Percentiles rank a stretch among this genome's conserved stretches.
These are phyloP conservation scores for Malus domestica DNA, from an alignment of 306 rosid species.

Conservation along the genomic window DNA sequence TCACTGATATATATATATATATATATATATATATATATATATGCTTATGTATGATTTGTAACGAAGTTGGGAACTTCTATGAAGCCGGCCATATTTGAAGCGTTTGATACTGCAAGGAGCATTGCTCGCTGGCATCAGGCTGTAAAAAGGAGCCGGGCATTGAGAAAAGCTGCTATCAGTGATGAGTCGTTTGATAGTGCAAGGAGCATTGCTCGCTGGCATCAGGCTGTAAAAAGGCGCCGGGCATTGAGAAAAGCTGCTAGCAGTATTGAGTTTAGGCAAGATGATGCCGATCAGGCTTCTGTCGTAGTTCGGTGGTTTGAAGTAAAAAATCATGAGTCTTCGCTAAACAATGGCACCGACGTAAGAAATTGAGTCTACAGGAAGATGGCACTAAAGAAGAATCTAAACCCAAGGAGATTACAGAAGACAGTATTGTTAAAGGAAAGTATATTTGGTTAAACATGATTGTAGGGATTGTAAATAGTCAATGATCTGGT, in stretches of 20 bases:
- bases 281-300: background rate
- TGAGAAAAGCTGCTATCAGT: constrained; percentile 1
- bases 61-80: constrained; percentile 24
- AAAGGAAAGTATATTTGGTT: too few relatives aligned
- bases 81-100: constrained; percentile 14
- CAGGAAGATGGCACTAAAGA: too few relatives aligned
- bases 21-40: background rate
- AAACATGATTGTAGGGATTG: too few relatives aligned
- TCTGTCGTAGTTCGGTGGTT: background rate
- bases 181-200: background rate
- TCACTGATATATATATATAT: background rate
- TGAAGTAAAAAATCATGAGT: background rate
- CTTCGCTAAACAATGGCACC: too few relatives aligned
- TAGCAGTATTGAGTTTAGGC: background rate
- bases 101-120: constrained; percentile 3
- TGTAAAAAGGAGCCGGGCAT: background rate
- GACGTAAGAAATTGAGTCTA: too few relatives aligned
- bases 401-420: too few relatives aligned
- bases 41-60: background rate
- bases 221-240: background rate
- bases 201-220: constrained; percentile 18
- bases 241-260: background rate
- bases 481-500: too few relatives aligned
- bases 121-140: constrained; percentile 14
- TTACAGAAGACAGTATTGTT: too few relatives aligned